Evolutionary conservation across 2,329 filamentous ascomycete genomes (phyloP), one percentile per base, ranked within the genome.

Genomic region (Diaporthe sp.): DNA sequence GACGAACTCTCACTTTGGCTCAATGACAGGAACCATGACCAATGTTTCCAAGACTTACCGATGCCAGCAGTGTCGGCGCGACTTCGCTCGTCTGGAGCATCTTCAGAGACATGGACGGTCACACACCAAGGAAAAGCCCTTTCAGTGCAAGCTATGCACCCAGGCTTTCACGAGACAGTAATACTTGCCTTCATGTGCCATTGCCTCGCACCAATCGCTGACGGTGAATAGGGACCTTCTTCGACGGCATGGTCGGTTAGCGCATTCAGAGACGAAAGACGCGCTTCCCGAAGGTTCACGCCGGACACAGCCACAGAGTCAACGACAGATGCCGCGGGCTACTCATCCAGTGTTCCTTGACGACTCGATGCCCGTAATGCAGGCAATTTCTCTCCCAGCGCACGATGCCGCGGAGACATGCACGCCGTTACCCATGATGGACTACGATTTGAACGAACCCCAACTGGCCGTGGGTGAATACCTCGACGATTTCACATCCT

Each of bases 181-280:
- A 9, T 34, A 5, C 55, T 58, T 22, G 55, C 19, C 31, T 13
- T 37, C 7, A 10, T n/a, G 55, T 58, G 31, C 17, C 17, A 37
- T 12, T 37, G 19, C 4, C 55, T 37, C 55, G 17, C 55, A 34
- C 7, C 17, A 37, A 37, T 13, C 7, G 9, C 55, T 58, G 7
- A 58, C 55, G 22, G 31, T n/a, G 31, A 58, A 58, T 37, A 58
- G 55, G 55, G 55, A 58, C 31, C 55, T 58, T 58, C 55, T 58
- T 37, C 55, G 55, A 58, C 31, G 55, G 17, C 55, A 58, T 37
- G 28, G 5, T 37, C 55, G 55, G 17, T 34, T 58, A 22, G 55
- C 55, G 3, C 55, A 58, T 37, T 31, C 55, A 37, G 31, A 58
- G 55, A n/a, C 9, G 1, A 31, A n/a, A 37, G 55, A 58, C 3